Evolutionary conservation across 2,329 filamentous ascomycete species (phyloP).

Genomic region (Cadophora luteo-olivacea): DNA sequence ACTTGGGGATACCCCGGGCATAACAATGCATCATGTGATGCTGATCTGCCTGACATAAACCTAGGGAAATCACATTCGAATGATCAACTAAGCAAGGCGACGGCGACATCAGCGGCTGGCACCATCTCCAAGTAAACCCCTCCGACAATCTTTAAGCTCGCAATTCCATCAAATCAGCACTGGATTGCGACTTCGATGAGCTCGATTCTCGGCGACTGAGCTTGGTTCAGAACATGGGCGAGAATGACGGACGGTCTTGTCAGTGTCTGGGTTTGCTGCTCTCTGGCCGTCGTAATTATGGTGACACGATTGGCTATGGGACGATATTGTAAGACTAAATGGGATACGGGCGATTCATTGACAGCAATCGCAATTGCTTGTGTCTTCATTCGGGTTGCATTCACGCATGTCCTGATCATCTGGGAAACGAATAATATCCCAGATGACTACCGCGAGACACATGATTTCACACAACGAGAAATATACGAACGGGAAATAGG

Average conservation of each 20-base stretch:
- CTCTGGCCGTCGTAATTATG: slow-evolving; percentile 21
- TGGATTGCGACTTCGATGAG: background rate
- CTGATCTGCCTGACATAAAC: background rate
- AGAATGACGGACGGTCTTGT: slow-evolving; percentile 11
- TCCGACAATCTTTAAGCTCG: background rate
- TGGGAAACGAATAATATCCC: slow-evolving; percentile 47
- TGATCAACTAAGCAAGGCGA: background rate
- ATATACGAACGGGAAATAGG: slow-evolving; percentile 12
- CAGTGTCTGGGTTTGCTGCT: slow-evolving; percentile 11
- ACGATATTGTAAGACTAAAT: slow-evolving; percentile 18
- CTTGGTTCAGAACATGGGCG: background rate
- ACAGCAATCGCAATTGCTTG: slow-evolving; percentile 18
- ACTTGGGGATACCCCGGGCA: background rate
- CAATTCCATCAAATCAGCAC: background rate
- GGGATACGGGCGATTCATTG: slow-evolving; percentile 16
- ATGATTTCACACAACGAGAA: slow-evolving; percentile 9
- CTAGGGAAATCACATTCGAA: background rate
- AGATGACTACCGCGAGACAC: slow-evolving; percentile 7
- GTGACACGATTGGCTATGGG: slow-evolving; percentile 16
- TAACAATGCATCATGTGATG: background rate
- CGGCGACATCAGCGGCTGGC: too few species aligned
- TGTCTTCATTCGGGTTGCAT: slow-evolving; percentile 13
- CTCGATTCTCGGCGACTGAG: background rate
- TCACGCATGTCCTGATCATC: slow-evolving; percentile 46
- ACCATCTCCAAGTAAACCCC: background rate